Conservation (phyloP, 2,329 filamentous ascomycete species). For the Cephalotrichum gorgonifer region DNA sequence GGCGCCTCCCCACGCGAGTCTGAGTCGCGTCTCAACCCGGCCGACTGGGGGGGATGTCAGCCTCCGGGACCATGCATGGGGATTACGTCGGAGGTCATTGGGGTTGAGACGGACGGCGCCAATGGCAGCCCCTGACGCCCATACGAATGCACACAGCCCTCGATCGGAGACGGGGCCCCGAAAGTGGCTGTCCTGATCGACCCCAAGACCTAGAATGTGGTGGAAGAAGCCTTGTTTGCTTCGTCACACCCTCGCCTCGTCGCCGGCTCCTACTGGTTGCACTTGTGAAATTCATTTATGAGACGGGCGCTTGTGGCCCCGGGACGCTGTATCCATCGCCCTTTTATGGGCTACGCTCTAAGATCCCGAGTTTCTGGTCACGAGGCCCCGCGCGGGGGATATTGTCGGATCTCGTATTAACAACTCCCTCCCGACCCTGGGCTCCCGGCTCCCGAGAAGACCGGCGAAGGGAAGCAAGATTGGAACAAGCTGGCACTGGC, state of each 20-base stretch:
- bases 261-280: not conserved
- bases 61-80: not conserved
- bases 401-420: not conserved
- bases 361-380: conserved; percentile 3
- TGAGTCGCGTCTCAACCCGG: too few relatives aligned
- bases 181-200: not conserved
- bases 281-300: not conserved
- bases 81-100: too few relatives aligned
- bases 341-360: not conserved
- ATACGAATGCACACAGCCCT: too few relatives aligned
- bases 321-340: not conserved
- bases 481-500: too few relatives aligned
- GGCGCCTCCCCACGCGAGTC: not conserved
- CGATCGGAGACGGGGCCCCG: not conserved
- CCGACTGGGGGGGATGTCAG: not conserved
- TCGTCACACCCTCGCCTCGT: not conserved
- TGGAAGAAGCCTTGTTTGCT: not conserved
- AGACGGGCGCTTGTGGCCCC: not conserved
- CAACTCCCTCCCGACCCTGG: not conserved
- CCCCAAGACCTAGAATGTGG: not conserved
- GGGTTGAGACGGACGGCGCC: not conserved
- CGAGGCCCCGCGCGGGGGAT: conserved; percentile 1
- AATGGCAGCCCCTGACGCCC: not conserved
- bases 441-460: too few relatives aligned
- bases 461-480: too few relatives aligned